Conservation (phyloP, 2,329 filamentous ascomycete species). For the Emergomyces pasteurianus region DNA sequence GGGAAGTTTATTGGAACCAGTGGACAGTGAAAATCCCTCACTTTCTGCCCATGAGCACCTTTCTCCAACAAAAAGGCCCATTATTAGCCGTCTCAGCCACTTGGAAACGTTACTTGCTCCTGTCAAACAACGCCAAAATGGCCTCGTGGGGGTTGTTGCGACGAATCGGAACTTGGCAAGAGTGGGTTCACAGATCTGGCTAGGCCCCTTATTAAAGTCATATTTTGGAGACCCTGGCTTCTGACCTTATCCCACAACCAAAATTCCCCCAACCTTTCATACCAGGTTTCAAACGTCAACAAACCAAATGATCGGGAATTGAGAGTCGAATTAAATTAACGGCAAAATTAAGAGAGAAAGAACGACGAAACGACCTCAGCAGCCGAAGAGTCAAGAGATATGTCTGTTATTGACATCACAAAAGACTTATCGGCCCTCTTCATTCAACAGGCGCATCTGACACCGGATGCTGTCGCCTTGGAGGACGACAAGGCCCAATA, state of each 20-base stretch:
- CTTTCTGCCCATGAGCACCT: too few species aligned
- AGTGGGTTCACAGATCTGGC: neutral
- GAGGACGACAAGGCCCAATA: conserved; percentile 57
- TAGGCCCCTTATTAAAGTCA: neutral
- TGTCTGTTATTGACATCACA: conserved; percentile 47
- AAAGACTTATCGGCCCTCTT: conserved; percentile 67
- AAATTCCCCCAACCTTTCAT: neutral
- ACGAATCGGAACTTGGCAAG: neutral
- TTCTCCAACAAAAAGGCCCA: neutral
- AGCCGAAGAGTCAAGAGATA: neutral
- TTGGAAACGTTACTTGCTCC: neutral
- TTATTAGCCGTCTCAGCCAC: neutral
- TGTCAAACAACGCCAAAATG: neutral
- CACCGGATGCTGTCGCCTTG: conserved; percentile 57
- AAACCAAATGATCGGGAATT: neutral
- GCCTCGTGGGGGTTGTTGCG: neutral
- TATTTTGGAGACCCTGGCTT: neutral
- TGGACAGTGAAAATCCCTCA: neutral
- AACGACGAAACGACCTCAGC: neutral
- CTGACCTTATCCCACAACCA: neutral
- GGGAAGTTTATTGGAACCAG: neutral
- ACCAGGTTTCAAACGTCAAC: neutral
- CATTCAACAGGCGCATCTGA: conserved; percentile 52
- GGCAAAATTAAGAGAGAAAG: neutral
- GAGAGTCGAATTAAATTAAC: neutral